Base-by-base conservation (phyloP, 148 eudicot genomes). In the Cornus controversa region DNA sequence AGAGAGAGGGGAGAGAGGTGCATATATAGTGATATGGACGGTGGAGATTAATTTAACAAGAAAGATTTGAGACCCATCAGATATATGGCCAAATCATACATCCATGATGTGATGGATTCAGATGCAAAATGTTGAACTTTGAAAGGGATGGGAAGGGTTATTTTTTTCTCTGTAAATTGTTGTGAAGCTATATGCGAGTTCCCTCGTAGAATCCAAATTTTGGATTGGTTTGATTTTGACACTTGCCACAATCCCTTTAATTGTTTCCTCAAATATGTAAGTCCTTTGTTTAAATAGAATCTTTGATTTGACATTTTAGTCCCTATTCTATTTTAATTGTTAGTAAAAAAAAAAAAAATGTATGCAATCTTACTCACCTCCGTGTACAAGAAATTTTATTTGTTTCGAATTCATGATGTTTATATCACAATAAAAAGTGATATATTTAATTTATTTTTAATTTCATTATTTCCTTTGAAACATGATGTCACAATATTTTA, bases 1-100 rank as follows among this genome's bases (percentile, higher is more conserved):
- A 31, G 34, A 31, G 34, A 31, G 0, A 26, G 40, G 18, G 79
- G 57, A 64, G 8, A 11, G 27, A 62, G 57, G 64, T 28, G 70
- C 25, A 73, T 79, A 66, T 79, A 79, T 65, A 79, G 72, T 24
- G 63, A 29, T 14, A 66, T 72, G 66, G 57, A 72, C 20, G 81
- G 81, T 50, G 66, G 77, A 67, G 72, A 79, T 79, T 53, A 47
- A 2, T 40, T 40, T 40, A 72, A 71, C 15, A 65, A 31, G 6
- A 66, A 22, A 36, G 11, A 23, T 37, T 31, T n/a, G 28, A 25
- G 54, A 34, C 74, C 63, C 66, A 6, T 40, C 1, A 37, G 16
- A 40, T n/a, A n/a, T n/a, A n/a, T 63, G 26, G 58, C 57, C 77
- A 13, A 31, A 74, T 36, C 71, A 62, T 13, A 45, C 8, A 45